Evolutionary conservation across 169 alveolate genomes (phyloP).

Genomic region (Plasmodium reichenowi): DNA sequence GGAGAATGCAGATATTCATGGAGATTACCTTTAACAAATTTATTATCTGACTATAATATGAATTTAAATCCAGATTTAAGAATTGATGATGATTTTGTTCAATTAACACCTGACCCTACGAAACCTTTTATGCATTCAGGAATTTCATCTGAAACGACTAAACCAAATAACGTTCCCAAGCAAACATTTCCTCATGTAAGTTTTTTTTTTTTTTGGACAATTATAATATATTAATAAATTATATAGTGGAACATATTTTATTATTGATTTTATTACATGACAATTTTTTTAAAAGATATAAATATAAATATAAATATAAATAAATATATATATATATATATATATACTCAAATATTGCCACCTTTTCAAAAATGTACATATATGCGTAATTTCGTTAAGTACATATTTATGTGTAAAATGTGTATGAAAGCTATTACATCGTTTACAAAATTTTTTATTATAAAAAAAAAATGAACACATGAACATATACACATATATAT

Average conservation of each 20-base stretch:
- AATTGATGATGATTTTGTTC: conserved; percentile 71
- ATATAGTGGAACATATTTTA: too few relatives aligned
- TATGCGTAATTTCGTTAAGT: too few relatives aligned
- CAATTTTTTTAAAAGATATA: background rate
- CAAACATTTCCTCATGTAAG: conserved; percentile 69
- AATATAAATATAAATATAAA: background rate
- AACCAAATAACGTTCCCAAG: conserved; percentile 56
- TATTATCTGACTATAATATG: conserved; percentile 81
- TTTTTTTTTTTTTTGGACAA: background rate
- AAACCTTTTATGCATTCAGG: conserved; percentile 77
- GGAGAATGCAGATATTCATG: conserved; percentile 81
- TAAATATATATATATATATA: background rate
- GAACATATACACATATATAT: background rate
- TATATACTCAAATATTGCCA: background rate
- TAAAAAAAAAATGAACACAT: background rate
- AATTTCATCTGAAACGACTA: conserved; percentile 66
- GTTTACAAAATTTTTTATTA: too few relatives aligned
- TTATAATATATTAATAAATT: background rate
- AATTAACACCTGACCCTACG: conserved; percentile 58
- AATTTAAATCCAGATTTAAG: conserved; percentile 64
- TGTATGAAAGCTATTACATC: too few relatives aligned
- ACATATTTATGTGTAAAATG: too few relatives aligned
- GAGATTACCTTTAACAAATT: conserved; percentile 84
- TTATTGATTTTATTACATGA: background rate
- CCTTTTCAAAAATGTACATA: too few relatives aligned